Percentiles rank a stretch among this genome's conserved stretches.
These are phyloP conservation scores for Cutaneotrichosporon sp. DNA, from an alignment of 1,284 basidiomycete genomes.

Conservation along the genomic window DNA sequence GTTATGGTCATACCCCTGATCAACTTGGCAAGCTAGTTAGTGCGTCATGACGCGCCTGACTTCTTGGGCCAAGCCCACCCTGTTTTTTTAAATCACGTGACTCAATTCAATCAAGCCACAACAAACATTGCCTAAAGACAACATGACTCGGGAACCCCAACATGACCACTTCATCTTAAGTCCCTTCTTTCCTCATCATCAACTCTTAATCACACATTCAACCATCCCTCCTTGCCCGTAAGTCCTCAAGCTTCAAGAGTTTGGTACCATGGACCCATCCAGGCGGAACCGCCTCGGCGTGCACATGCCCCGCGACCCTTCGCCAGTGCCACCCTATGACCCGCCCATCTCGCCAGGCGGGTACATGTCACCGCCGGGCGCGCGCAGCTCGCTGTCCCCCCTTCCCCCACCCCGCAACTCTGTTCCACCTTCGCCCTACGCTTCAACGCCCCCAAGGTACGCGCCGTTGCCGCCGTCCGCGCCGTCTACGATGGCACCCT, in stretches of 20 bases:
- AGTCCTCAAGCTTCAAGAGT: not conserved
- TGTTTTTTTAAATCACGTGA: not conserved
- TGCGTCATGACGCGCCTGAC: not conserved
- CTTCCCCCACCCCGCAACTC: conserved; percentile 1
- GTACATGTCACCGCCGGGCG: not conserved
- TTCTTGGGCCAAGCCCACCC: not conserved
- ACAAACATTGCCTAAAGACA: conserved; percentile 1
- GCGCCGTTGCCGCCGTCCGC: not conserved
- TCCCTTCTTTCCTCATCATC: not conserved
- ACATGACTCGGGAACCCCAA: not conserved
- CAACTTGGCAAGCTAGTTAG: not conserved
- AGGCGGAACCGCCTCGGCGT: conserved; percentile 9
- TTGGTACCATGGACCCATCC: conserved; percentile 10
- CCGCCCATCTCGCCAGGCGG: conserved; percentile 7
- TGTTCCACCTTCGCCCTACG: not conserved
- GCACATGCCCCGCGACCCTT: conserved; percentile 17
- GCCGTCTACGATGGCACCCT: conserved; percentile 7
- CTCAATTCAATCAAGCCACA: conserved; percentile 1
- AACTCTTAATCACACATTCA: not conserved
- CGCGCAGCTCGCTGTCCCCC: not conserved
- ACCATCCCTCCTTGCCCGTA: not conserved
- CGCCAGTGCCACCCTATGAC: conserved; percentile 24
- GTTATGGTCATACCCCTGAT: not conserved
- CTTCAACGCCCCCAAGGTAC: conserved; percentile 11
- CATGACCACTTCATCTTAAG: not conserved